Base-by-base conservation (phyloP, 257 asterid genomes). In the Solanum megistacrolobum region DNA sequence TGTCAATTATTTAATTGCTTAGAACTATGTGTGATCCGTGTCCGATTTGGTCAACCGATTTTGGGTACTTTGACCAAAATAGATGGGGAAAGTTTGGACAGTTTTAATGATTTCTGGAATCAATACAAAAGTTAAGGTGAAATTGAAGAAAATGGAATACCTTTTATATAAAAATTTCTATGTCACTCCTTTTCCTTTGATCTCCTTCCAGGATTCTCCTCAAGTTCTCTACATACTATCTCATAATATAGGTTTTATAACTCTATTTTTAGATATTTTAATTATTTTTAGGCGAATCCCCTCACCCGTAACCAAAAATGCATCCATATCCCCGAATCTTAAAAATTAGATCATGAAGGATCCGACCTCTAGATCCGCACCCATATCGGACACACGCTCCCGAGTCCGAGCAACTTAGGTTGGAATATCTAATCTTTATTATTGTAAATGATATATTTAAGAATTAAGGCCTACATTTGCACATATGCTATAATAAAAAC, bases 1-100 rank as follows among this genome's bases (percentile, higher is more conserved):
- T 88, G 74, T 89, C 69, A 69, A 89, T 65, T 88, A 76, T 76
- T 87, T 68, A 86, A 86, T 41, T 89, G 85, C 43, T 36, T 35
- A 27, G 58, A 52, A 52, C 62, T 52, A 52, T 52, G 62, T 52
- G 9, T 52, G 62, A 52, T 52, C 62, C 23, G n/a, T 52, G n/a
- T 0, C 23, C 4, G n/a, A 52, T 52, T 18, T 52, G 62, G 62
- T 52, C 62, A 52, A 52, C 23, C 0, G 9, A 52, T 52, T 16
- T 52, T 52, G 23, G 23, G 62, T 52, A 16, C 23, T 52, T 52
- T 16, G n/a, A 52, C 9, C 62, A 18, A 52, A 52, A 52, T 18
- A 0, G 62, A 52, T 52, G 58, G 9, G 62, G 62, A 18, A 52
- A 52, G n/a, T 52, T 9, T 16, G 9, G 62, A 18, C 62, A 52